A percentile compares a stretch with the other conserved stretches of the same genome.
phyloP scores from a whole-genome alignment of 805 yeast genomes.

The Schwanniomyces yamadae region DNA sequence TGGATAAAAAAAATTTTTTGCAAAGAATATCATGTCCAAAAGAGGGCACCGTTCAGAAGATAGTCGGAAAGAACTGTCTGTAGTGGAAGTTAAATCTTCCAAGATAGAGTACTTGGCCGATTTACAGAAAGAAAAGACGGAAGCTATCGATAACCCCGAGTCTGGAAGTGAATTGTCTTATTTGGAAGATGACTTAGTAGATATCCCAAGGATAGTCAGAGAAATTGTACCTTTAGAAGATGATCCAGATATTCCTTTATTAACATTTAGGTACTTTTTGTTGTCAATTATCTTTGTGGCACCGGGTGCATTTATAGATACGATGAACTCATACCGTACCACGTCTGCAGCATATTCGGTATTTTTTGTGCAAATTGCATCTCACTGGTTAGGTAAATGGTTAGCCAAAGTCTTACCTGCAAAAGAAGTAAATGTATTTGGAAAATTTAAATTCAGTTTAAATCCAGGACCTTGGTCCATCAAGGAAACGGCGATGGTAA shows the following conservation, averaged over 20 bases:
- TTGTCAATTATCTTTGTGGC: slow-evolving; percentile 33
- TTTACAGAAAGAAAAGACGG: not conserved
- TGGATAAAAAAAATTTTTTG: no score
- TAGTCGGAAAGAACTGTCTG: no score
- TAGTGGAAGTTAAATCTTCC: not conserved
- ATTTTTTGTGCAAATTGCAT: slow-evolving; percentile 50
- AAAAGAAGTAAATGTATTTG: slow-evolving; percentile 16
- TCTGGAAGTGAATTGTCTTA: slow-evolving; percentile 5
- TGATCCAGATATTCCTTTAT: slow-evolving; percentile 37
- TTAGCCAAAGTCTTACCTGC: slow-evolving; percentile 43
- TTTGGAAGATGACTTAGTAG: slow-evolving; percentile 20
- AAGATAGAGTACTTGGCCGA: not conserved
- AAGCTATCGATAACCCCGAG: slow-evolving; percentile 3
- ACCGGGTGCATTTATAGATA: slow-evolving; percentile 44
- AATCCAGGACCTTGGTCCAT: slow-evolving; percentile 60
- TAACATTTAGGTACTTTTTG: slow-evolving; percentile 36
- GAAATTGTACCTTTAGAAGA: slow-evolving; percentile 40
- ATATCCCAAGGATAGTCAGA: slow-evolving; percentile 30
- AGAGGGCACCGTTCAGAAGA: not conserved
- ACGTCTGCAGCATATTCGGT: slow-evolving; percentile 52
- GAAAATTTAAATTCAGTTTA: slow-evolving; percentile 23
- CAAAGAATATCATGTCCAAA: no score
- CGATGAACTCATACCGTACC: slow-evolving; percentile 43
- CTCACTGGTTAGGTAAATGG: slow-evolving; percentile 48
- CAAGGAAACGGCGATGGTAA: slow-evolving; percentile 52